These are phyloP conservation scores for Panicum virgatum DNA, from an alignment of 202 grass and related monocot genomes.

Conservation along the genomic window DNA sequence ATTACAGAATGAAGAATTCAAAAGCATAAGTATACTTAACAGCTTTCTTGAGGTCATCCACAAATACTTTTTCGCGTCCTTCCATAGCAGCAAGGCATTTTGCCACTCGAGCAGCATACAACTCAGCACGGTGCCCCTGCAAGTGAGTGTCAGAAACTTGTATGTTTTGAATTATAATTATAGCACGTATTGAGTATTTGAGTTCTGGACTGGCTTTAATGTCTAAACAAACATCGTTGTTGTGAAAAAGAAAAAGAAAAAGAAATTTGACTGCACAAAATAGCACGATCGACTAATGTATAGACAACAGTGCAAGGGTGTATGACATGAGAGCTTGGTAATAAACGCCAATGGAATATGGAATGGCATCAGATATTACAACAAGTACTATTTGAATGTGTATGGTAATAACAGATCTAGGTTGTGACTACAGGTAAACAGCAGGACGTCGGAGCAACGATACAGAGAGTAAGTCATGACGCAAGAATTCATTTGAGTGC, in stretches of 20 bases:
- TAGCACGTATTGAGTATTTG: no score
- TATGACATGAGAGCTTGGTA: not conserved
- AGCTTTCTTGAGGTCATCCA: constrained; percentile 99
- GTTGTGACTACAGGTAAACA: not conserved
- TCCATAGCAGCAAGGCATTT: constrained; percentile 98
- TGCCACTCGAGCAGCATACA: constrained; percentile 97
- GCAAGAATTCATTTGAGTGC: constrained; percentile 4
- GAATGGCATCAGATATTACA: not conserved
- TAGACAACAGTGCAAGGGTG: constrained; percentile 24
- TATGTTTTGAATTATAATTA: constrained; percentile 20
- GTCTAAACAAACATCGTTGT: not conserved
- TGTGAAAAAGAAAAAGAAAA: not conserved
- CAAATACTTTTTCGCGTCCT: constrained; percentile 95
- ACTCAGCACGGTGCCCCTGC: constrained; percentile 94
- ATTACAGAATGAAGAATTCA: constrained; percentile 32
- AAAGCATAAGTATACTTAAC: constrained; percentile 56
- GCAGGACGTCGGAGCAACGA: not conserved
- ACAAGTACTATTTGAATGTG: not conserved
- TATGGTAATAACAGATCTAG: constrained; percentile 3
- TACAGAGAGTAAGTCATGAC: not conserved
- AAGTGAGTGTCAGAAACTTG: constrained; percentile 23
- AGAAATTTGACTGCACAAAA: not conserved
- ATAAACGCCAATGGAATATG: not conserved
- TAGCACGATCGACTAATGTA: not conserved
- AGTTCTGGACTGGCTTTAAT: no score